Base-by-base conservation (phyloP, 1,284 basidiomycete species). In the Cryptococcus sp. region DNA sequence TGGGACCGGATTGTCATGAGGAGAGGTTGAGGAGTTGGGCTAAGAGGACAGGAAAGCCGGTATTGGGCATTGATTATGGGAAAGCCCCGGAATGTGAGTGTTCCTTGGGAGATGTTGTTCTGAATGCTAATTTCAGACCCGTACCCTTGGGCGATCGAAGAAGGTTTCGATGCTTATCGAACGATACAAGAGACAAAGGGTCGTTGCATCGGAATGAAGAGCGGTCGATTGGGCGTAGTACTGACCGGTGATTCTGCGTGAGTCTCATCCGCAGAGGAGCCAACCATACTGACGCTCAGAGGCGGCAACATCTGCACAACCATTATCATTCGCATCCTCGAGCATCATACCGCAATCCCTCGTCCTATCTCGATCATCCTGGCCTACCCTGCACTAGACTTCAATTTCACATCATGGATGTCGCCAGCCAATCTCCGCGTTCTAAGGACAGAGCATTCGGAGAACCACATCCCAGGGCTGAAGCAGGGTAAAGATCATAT, bases 331-430 rank as follows among this genome's bases (percentile, higher is more conserved):
- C 87, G 86, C 74, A 83, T 91, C 43, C 76, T 96, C 37, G 90
- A 96, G 74, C 79, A 79, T 61, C 66, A 67, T 53, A 68, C 67
- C 21, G 66, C 72, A 43, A 72, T 79, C 18, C 77, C 75, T 11
- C 77, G 77, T 22, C 94, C 94, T 1, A 77, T 87, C 43, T 87
- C 89, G 1, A 78, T 98, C 47, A 84, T 96, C 22, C 82, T 96
- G 49, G 54, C 88, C 79, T 82, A 82, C 59, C 77, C 80, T 2
- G 77, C 77, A 18, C 81, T 98, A 47, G 94, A 98, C 72, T 98
- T 98, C 78, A 94, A 96, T 71, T 98, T 93, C 70, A 89, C 88
- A 0, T 91, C 91, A 22, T 98, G 94, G 94, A 97, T 98, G 92
- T 85, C 91, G 0, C 85, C 87, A 1, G 81, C 82, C 19, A 86